phyloP scores from a whole-genome alignment of 2,329 filamentous ascomycete genomes.

The Claviceps citrina region DNA sequence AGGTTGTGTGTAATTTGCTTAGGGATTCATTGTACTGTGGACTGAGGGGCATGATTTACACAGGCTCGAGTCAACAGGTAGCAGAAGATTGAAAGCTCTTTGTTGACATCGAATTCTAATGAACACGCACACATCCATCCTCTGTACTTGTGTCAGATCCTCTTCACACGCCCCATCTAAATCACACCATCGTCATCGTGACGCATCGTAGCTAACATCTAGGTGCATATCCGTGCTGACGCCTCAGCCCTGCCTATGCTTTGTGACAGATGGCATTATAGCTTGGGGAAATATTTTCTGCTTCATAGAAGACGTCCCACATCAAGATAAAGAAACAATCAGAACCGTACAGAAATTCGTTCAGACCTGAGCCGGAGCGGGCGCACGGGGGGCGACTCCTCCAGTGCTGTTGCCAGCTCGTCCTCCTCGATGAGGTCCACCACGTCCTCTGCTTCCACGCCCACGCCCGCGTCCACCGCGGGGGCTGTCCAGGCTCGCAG shows the following conservation, averaged over 20 bases:
- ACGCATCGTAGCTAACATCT: background rate
- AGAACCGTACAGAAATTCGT: background rate
- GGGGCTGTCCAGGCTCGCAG: slow-evolving; percentile 35
- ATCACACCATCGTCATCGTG: background rate
- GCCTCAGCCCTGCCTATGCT: background rate
- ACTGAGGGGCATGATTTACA: too few species aligned
- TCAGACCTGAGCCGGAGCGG: slow-evolving; percentile 6
- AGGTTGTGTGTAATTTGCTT: too few species aligned
- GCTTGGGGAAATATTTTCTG: background rate
- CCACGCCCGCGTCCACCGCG: slow-evolving; percentile 26
- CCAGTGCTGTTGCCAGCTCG: slow-evolving; percentile 16
- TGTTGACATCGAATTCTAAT: background rate
- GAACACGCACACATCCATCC: background rate
- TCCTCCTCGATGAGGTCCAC: slow-evolving; percentile 20
- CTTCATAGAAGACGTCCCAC: background rate
- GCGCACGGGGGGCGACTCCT: slow-evolving; percentile 1
- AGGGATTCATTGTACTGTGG: too few species aligned
- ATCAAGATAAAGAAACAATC: background rate
- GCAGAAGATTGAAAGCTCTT: too few species aligned
- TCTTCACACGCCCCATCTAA: background rate
- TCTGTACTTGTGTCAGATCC: too few species aligned
- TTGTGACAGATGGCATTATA: background rate
- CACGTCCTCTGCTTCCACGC: slow-evolving; percentile 23
- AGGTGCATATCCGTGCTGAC: background rate
- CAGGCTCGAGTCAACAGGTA: too few species aligned